A percentile compares a stretch with the other conserved stretches of the same genome.
These are phyloP conservation scores for Cucurbita ficifolia DNA, from an alignment of 306 rosid genomes.

Conservation along the genomic window DNA sequence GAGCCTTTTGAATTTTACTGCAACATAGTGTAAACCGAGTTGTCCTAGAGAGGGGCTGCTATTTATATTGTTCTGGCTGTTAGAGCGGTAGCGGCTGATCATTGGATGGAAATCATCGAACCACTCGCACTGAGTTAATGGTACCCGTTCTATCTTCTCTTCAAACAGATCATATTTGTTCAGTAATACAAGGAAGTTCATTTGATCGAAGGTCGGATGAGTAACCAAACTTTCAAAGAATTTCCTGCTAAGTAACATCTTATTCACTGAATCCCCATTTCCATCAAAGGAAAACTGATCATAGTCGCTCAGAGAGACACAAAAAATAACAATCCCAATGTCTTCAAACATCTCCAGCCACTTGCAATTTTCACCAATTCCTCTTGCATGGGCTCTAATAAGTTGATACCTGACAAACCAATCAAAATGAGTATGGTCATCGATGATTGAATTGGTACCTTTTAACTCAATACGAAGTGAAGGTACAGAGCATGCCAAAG, in stretches of 20 bases:
- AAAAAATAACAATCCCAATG: conserved; percentile 75
- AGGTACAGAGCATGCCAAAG: not conserved
- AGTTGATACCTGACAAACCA: conserved; percentile 40
- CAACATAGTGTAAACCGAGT: conserved; percentile 59
- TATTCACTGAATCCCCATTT: conserved; percentile 52
- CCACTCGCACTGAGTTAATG: conserved; percentile 70
- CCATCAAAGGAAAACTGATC: conserved; percentile 59
- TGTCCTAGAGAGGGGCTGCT: conserved; percentile 55
- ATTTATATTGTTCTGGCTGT: conserved; percentile 33
- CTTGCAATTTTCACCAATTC: conserved; percentile 87
- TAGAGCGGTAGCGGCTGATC: conserved; percentile 35
- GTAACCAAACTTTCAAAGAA: conserved; percentile 71
- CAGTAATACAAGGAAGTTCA: conserved; percentile 77
- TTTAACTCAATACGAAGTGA: not conserved
- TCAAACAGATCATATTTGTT: conserved; percentile 75
- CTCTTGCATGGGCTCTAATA: conserved; percentile 33
- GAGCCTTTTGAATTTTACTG: conserved; percentile 80
- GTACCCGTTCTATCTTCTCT: conserved; percentile 56
- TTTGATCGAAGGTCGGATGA: conserved; percentile 77
- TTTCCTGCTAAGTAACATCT: conserved; percentile 61
- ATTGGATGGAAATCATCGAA: conserved; percentile 71
- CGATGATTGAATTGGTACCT: not conserved
- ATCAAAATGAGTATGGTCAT: not conserved
- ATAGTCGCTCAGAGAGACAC: conserved; percentile 78
- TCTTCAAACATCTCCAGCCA: conserved; percentile 99